Percentiles rank a stretch among this genome's conserved stretches.
Evolutionary conservation across 768 basidiomycete species (phyloP).

Genomic region (Galerina marginata): DNA sequence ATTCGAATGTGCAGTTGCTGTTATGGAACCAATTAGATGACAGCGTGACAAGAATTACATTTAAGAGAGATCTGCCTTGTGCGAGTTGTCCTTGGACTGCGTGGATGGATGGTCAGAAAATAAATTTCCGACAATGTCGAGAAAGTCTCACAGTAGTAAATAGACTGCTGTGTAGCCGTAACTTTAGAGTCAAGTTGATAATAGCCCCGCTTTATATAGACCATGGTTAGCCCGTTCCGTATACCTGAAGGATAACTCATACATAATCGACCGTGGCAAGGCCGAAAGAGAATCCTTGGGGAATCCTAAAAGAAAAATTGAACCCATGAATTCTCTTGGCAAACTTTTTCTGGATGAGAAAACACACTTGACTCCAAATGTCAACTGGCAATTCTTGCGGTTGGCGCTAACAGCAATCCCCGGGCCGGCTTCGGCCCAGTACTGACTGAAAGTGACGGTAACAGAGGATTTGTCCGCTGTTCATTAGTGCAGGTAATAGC

Average conservation of each 20-base stretch:
- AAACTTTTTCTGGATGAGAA: no score
- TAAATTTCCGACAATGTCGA: no score
- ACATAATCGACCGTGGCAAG: conserved; percentile 30
- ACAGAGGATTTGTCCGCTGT: conserved; percentile 25
- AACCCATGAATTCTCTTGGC: neutral
- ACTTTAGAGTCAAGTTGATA: conserved; percentile 31
- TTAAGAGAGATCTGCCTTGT: conserved; percentile 22
- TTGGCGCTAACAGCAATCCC: conserved; percentile 27
- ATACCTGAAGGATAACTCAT: neutral
- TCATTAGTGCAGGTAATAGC: neutral
- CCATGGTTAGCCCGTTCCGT: neutral
- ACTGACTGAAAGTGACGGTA: conserved; percentile 30
- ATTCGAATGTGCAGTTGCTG: no score
- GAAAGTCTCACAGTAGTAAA: conserved; percentile 28
- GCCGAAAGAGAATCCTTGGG: conserved; percentile 31
- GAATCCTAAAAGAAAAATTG: conserved; percentile 10
- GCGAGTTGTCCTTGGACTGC: conserved; percentile 27
- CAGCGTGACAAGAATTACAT: neutral
- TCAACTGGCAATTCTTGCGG: conserved; percentile 31
- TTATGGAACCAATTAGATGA: no score
- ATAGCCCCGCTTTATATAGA: conserved; percentile 25
- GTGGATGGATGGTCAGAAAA: no score
- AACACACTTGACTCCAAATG: conserved; percentile 27
- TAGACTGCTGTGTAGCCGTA: conserved; percentile 29
- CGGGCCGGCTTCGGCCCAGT: conserved; percentile 29